Evolutionary conservation across 768 basidiomycete species (phyloP), one percentile per base, ranked within the genome.

Genomic region (Leccinum uliginosum): DNA sequence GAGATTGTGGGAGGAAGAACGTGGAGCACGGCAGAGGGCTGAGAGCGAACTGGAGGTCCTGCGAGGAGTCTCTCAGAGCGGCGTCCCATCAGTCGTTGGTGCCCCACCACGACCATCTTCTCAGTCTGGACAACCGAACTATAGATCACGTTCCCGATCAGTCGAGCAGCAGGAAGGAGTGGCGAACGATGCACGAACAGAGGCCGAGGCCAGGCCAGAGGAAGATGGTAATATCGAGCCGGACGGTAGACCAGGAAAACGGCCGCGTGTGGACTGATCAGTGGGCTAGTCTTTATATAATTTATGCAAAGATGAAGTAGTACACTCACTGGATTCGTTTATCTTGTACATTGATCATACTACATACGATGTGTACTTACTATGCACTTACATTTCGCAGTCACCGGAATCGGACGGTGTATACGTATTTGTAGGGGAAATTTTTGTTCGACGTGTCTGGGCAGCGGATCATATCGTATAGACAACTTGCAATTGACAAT

Each of bases 1-100:
- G 66, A 76, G 87, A n/a, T 62, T 85, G 67, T 91, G 89, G 86
- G 90, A 91, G 52, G 86, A 89, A 62, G 91, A 92, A 68, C 79
- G 86, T 19, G 74, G 75, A 53, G 76, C 74, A 3, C 77, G 87
- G 30, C 76, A 81, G 69, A 73, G 86, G 34, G 75, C 80, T 0
- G 86, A 90, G 71, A 73, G 72, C n/a, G 89, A 91, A 67, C 72
- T 90, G 14, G 82, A 84, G 50, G 73, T 77, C 32, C 66, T 88
- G 17, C 75, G 80, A 21, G 79, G 75, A 32, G 72, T 69, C 7
- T 59, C 70, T 11, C 69, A 63, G 48, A 50, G 56, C 14, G 38
- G 26, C 4, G 27, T 65, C 32, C 4, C 45, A 2, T 23, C 59
- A 14, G 26, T 44, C 32, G 17, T 53, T 1, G 61, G 53, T 24